Conservation (phyloP, 371 early-diverging fungal species). For the Cladochytrium tenue region DNA sequence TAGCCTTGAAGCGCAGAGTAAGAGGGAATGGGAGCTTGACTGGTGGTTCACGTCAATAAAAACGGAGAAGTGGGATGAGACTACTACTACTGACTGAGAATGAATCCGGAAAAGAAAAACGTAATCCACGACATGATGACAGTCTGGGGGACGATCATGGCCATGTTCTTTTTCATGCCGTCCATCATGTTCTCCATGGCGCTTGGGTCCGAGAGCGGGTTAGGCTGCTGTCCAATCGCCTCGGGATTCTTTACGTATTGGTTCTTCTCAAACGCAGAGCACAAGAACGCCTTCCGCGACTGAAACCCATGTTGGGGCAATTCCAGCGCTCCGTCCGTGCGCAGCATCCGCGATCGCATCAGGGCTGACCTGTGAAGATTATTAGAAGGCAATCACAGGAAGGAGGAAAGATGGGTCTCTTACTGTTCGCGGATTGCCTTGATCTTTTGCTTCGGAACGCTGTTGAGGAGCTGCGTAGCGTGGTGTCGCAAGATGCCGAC, state of each 20-base stretch:
- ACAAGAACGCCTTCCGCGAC: slow-evolving; percentile 68
- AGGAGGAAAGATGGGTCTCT: background rate
- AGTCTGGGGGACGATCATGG: slow-evolving; percentile 92
- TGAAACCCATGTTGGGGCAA: slow-evolving; percentile 74
- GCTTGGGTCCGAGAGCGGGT: slow-evolving; percentile 86
- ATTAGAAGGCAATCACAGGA: slow-evolving; percentile 5
- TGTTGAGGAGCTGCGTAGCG: slow-evolving; percentile 81
- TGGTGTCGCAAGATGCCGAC: slow-evolving; percentile 91
- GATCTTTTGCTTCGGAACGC: slow-evolving; percentile 72
- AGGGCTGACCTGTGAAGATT: slow-evolving; percentile 52
- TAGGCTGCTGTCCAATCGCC: slow-evolving; percentile 56
- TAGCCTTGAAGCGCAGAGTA: slow-evolving; percentile 92
- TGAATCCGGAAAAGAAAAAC: slow-evolving; percentile 96
- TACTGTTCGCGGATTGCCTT: slow-evolving; percentile 29
- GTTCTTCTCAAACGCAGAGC: slow-evolving; percentile 79
- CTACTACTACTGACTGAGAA: slow-evolving; percentile 67
- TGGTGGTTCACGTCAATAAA: background rate
- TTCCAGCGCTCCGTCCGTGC: slow-evolving; percentile 62
- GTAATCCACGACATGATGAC: slow-evolving; percentile 98
- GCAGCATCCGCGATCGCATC: slow-evolving; percentile 69
- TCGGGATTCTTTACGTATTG: slow-evolving; percentile 77
- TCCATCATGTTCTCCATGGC: slow-evolving; percentile 96
- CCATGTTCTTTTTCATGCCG: slow-evolving; percentile 94
- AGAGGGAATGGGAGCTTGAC: slow-evolving; percentile 91
- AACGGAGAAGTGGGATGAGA: too few relatives aligned